Evolutionary conservation across 1,139 yeast genomes (phyloP), one percentile per base, ranked within the genome.

Genomic region (Martiniozyma asiatica): DNA sequence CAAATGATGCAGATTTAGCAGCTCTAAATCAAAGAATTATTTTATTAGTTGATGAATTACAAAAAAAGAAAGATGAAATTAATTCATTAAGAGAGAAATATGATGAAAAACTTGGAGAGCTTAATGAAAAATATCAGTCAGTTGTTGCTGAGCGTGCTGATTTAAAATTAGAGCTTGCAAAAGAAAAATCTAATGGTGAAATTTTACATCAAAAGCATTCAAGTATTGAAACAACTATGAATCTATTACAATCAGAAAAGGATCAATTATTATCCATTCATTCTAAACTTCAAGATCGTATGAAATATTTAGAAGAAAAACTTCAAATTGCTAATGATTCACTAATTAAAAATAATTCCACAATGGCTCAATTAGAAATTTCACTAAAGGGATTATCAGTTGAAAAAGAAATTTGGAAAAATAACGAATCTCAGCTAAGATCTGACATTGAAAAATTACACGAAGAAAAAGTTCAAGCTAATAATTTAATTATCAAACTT

Each of bases 401-500:
- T 2, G 89, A 80, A 42, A 68, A 64, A 36, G 55, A 61, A 2
- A 48, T 75, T 28, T 61, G 71, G 58, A 54, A 58, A 28, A 48
- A 71, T 1, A 49, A 68, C 21, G 76, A 73, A 37, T 51, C 55
- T 11, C 60, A 78, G n/a, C 53, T 79, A 30, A 56, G 65, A 22
- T 58, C 58, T 17, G 89, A 79, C 37, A 61, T 73, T 29, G 54
- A 58, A 5, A 67, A 62, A 22, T 57, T 80, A 35, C 56, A 63
- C 30, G 61, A 62, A 5, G 94, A 84, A 45, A 73, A 73, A 44
- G 54, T 65, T 8, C 67, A 73, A 33, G 58, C 82, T 27, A 74
- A 65, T 40, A 66, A 68, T 6, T 60, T 76, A 38, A 63, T 80
- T n/a, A 51, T 68, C 14, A 78, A 68, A 43, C 56, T 80, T 34